A percentile compares a stretch with the other conserved stretches of the same genome.
phyloP scores from a whole-genome alignment of 257 asterid species.

The Jasminum sambac region DNA sequence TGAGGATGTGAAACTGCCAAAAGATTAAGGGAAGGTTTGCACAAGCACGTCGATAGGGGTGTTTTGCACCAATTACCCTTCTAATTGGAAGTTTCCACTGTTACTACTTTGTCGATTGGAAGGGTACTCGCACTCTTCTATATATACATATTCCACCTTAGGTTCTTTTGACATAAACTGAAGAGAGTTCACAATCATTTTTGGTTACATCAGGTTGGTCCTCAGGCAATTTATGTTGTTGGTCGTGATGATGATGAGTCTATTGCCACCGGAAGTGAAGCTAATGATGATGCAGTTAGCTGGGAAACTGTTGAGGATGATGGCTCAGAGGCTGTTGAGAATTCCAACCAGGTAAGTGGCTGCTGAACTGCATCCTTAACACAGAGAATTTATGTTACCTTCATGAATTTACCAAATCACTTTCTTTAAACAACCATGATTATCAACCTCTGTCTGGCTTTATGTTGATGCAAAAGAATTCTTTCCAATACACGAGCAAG shows the following conservation, averaged over 20 bases:
- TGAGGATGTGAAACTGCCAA: too few relatives aligned
- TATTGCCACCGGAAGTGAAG: constrained; percentile 78
- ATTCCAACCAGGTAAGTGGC: constrained; percentile 57
- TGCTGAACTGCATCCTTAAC: constrained; percentile 26
- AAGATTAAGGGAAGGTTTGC: too few relatives aligned
- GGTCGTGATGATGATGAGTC: constrained; percentile 99
- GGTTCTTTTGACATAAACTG: constrained; percentile 4
- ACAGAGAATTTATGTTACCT: constrained; percentile 5
- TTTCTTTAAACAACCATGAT: not conserved
- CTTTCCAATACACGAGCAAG: not conserved
- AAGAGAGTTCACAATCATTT: constrained; percentile 10
- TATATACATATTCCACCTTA: not conserved
- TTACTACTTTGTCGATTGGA: not conserved
- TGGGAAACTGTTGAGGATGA: constrained; percentile 99
- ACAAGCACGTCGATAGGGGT: too few relatives aligned
- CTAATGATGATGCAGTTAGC: constrained; percentile 86
- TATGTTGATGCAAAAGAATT: not conserved
- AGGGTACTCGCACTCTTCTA: not conserved
- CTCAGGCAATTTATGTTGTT: constrained; percentile 98
- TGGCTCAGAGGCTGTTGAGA: constrained; percentile 47
- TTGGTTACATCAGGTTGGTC: constrained; percentile 73
- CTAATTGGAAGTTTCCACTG: not conserved
- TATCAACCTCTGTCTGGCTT: constrained; percentile 2
- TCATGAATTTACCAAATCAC: constrained; percentile 9
- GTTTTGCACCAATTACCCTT: too few relatives aligned